Evolutionary conservation across 140 eudicot genomes (phyloP).

Genomic region (Stevia rebaudiana): DNA sequence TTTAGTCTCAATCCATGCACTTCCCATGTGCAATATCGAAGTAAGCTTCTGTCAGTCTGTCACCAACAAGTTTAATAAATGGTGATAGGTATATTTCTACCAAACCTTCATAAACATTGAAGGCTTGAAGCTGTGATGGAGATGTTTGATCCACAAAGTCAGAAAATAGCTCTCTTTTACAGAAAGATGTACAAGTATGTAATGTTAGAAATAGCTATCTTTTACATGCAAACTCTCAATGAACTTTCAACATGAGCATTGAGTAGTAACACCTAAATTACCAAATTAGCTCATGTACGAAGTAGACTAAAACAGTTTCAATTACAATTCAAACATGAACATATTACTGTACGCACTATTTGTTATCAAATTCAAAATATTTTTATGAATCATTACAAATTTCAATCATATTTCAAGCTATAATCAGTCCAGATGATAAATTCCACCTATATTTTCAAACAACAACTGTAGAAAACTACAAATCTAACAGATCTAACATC

Average conservation of each 20-base stretch:
- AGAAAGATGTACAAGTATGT: no score
- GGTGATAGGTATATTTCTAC: neutral
- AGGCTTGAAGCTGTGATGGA: slow-evolving; percentile 3
- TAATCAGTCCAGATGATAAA: neutral
- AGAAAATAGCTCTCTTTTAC: neutral
- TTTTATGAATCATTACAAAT: neutral
- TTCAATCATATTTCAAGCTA: slow-evolving; percentile 9
- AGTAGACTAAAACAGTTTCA: neutral
- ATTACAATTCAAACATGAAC: slow-evolving; percentile 10
- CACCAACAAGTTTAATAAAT: neutral
- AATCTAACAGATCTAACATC: slow-evolving; percentile 9
- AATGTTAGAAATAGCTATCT: no score
- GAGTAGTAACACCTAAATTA: slow-evolving; percentile 1
- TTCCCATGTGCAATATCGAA: neutral
- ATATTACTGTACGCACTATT: neutral
- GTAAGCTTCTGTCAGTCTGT: slow-evolving; percentile 6
- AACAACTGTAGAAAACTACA: neutral
- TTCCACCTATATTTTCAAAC: neutral
- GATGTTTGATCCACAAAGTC: slow-evolving; percentile 14
- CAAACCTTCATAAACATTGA: slow-evolving; percentile 1
- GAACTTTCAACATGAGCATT: slow-evolving; percentile 10
- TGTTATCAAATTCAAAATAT: neutral
- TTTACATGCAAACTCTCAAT: neutral
- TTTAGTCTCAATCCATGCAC: neutral
- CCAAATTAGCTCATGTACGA: slow-evolving; percentile 3